These are phyloP conservation scores for Cupressus sempervirens DNA, from an alignment of 75 land plant genomes.

Conservation along the genomic window DNA sequence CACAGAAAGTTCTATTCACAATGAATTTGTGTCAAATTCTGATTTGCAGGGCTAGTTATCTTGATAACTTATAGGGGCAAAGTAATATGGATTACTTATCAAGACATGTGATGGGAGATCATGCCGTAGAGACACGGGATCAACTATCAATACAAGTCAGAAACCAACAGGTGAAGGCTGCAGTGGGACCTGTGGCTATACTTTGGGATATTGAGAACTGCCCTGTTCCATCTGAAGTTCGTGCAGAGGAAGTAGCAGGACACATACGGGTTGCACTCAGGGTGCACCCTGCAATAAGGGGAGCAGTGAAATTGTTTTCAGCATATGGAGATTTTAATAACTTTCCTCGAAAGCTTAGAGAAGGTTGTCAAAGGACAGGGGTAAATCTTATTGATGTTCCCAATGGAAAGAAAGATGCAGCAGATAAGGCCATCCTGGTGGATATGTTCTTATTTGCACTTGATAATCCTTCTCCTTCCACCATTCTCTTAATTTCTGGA, in stretches of 20 bases:
- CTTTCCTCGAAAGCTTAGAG: slow-evolving; percentile 81
- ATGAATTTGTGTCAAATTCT: neutral
- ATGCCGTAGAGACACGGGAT: neutral
- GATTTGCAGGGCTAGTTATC: slow-evolving; percentile 6
- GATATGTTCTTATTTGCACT: slow-evolving; percentile 98
- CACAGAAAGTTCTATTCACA: neutral
- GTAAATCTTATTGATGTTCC: slow-evolving; percentile 97
- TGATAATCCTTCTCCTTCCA: slow-evolving; percentile 91
- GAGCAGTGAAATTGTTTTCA: slow-evolving; percentile 79
- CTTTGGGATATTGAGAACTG: slow-evolving; percentile 98
- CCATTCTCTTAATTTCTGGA: slow-evolving; percentile 85
- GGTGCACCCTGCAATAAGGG: slow-evolving; percentile 68
- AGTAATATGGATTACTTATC: neutral
- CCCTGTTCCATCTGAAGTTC: slow-evolving; percentile 77
- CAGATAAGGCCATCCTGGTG: slow-evolving; percentile 94
- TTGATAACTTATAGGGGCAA: neutral
- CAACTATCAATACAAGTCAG: neutral
- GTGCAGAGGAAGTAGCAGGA: slow-evolving; percentile 86
- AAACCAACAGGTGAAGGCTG: neutral
- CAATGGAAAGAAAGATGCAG: slow-evolving; percentile 95
- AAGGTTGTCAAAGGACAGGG: slow-evolving; percentile 97
- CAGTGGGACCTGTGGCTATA: slow-evolving; percentile 61
- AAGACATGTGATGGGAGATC: neutral
- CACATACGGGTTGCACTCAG: slow-evolving; percentile 82
- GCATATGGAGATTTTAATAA: slow-evolving; percentile 97